Percentiles rank a stretch among this genome's conserved stretches.
Evolutionary conservation across 1,284 basidiomycete genomes (phyloP).

Genomic region (Sanghuangporus sanghuang): DNA sequence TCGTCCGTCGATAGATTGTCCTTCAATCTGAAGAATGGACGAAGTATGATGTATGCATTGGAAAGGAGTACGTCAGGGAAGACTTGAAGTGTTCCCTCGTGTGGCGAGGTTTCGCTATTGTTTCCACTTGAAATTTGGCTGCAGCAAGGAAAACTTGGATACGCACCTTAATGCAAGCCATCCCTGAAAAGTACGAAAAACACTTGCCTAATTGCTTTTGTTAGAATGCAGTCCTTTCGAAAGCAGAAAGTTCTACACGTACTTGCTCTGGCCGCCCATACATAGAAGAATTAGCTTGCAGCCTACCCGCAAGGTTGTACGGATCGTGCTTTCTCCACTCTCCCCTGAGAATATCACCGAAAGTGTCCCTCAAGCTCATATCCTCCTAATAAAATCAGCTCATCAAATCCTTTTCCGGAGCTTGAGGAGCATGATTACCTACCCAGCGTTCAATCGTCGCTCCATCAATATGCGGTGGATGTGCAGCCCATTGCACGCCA

Average conservation of each 20-base stretch:
- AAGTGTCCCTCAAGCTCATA: constrained; percentile 58
- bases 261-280: constrained; percentile 58
- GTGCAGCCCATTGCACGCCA: constrained; percentile 58
- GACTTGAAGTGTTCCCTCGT: constrained; percentile 74
- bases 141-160: neutral
- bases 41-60: constrained; percentile 76
- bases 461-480: constrained; percentile 79
- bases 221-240: neutral
- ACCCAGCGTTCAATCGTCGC: constrained; percentile 78
- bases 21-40: constrained; percentile 73
- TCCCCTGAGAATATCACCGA: constrained; percentile 60
- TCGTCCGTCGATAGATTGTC: constrained; percentile 36
- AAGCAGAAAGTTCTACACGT: constrained; percentile 4
- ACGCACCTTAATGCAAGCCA: constrained; percentile 61
- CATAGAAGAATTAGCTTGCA: constrained; percentile 55
- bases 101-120: constrained; percentile 60
- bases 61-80: constrained; percentile 73
- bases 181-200: constrained; percentile 82
- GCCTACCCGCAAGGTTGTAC: constrained; percentile 57
- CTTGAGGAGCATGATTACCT: neutral
- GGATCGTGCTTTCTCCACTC: constrained; percentile 71
- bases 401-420: neutral
- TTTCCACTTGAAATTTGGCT: constrained; percentile 21
- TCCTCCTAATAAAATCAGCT: constrained; percentile 48
- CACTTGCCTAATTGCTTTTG: constrained; percentile 38